Percentiles rank a stretch among this genome's conserved stretches.
Conservation (phyloP, 139 green algal genomes). For the Tetraselmis striata region DNA sequence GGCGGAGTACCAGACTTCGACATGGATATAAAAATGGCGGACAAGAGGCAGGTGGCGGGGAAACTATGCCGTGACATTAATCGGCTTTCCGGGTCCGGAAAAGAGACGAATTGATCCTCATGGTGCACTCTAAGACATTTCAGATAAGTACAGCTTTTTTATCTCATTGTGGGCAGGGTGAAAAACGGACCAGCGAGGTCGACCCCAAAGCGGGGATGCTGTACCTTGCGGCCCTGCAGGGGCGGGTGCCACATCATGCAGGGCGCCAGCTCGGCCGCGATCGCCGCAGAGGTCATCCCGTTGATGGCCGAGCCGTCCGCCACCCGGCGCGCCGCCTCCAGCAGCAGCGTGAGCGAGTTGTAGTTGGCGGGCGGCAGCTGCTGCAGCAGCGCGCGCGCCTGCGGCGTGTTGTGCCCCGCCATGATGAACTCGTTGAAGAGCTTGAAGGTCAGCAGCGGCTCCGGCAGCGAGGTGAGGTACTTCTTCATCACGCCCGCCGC, state of each 20-base stretch:
- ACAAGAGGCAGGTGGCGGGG: too few relatives aligned
- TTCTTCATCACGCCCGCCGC: constrained; percentile 12
- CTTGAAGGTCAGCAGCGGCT: constrained; percentile 1
- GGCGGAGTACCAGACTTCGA: too few relatives aligned
- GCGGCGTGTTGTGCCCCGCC: neutral
- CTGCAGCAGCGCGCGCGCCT: neutral
- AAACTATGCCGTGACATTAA: too few relatives aligned
- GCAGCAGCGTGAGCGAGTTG: constrained; percentile 11
- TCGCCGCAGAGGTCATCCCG: neutral
- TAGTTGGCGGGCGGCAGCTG: constrained; percentile 15
- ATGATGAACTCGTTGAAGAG: constrained; percentile 11
- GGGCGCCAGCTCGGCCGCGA: constrained; percentile 10
- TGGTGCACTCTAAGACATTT: too few relatives aligned
- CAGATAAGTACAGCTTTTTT: too few relatives aligned
- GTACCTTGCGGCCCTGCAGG: too few relatives aligned
- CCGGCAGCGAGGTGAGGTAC: constrained; percentile 1
- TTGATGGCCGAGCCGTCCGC: neutral
- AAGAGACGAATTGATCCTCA: too few relatives aligned
- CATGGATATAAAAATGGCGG: too few relatives aligned
- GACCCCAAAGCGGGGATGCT: too few relatives aligned
- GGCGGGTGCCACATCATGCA: constrained; percentile 8
- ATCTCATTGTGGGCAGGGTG: too few relatives aligned
- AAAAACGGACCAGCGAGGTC: too few relatives aligned
- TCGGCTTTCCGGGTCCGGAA: too few relatives aligned
- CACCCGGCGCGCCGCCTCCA: constrained; percentile 4